Base-by-base conservation (phyloP, 257 asterid genomes). In the Oldenlandia corymbosa region DNA sequence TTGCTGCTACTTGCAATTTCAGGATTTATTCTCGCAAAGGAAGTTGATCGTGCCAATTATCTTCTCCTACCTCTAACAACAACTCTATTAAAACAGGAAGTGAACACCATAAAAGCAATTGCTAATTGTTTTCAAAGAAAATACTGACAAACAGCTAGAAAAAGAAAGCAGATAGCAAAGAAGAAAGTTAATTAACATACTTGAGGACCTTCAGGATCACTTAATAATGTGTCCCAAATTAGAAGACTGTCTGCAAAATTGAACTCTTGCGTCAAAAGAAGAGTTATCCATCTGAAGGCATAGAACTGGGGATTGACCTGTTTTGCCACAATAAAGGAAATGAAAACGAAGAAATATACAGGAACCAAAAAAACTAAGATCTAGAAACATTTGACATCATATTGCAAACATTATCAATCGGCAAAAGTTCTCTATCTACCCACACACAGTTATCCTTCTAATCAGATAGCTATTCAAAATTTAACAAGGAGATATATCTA, bases 261-360 rank as follows among this genome's bases (percentile, higher is more conserved):
- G 80, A 88, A 92, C 73, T 92, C 98, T 75, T 92, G 98, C 32
- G 97, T 88, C 88, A 88, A 74, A 57, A 92, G 96, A 60, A 92
- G 95, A 16, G 98, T 92, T 72, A 92, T 92, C 98, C 98, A 92
- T 79, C 95, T 85, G 85, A 92, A 92, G 69, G 98, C 98, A 68
- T 92, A 92, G 65, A 92, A 92, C 80, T 92, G 97, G 60, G 98
- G 97, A 79, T 92, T 92, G 53, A 92, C 95, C 98, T 88, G 95
- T 77, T 76, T 69, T 67, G 48, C 32, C 60, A 68, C n/a, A 46
- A 66, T 74, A 71, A n/a, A 46, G 20, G 39, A 48, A 65, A 57
- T 37, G 45, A 20, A 65, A 57, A 49, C 7, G 43, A 62, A 16
- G 26, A 41, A 66, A 36, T 9, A 10, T 18, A 47, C 48, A 59